Conservation (phyloP, 208 protist species). For the Leptomonas seymouri region DNA sequence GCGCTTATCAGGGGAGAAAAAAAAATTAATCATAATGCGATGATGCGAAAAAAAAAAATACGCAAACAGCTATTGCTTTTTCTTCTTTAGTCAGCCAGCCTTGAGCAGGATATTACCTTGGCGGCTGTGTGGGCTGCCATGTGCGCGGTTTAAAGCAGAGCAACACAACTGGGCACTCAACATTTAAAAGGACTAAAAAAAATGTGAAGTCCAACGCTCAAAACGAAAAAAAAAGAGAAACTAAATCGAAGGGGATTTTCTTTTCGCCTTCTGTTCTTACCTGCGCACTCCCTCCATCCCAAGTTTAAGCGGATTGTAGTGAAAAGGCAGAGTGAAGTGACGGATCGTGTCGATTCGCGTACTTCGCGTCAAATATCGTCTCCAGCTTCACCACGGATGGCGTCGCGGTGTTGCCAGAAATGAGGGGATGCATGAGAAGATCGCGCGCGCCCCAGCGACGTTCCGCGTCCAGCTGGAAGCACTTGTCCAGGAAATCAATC, state of each 20-base stretch:
- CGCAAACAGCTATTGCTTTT: too few relatives aligned
- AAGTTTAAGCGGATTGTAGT: constrained; percentile 35
- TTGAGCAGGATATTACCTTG: too few relatives aligned
- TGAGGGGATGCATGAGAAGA: constrained; percentile 73
- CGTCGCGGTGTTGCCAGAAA: constrained; percentile 41
- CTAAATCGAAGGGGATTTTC: not conserved
- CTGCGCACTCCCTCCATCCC: not conserved
- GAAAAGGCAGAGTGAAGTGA: constrained; percentile 44
- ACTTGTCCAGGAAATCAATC: constrained; percentile 79
- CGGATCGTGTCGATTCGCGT: constrained; percentile 17
- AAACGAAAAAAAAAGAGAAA: constrained; percentile 27
- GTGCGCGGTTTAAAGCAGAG: not conserved
- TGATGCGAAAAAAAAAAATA: too few relatives aligned
- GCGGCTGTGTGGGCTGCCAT: too few relatives aligned
- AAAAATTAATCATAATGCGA: too few relatives aligned
- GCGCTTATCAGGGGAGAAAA: too few relatives aligned
- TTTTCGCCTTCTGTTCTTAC: not conserved
- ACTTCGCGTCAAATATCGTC: constrained; percentile 63
- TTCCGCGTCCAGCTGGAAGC: constrained; percentile 74
- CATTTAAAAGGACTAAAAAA: not conserved
- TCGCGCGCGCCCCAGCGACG: constrained; percentile 59
- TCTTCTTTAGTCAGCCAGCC: too few relatives aligned
- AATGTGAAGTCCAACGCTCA: not conserved
- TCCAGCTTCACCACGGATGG: constrained; percentile 58
- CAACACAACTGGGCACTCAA: not conserved